Evolutionary conservation across 2,329 filamentous ascomycete species (phyloP).

Genomic region (Colletotrichum paranaense): DNA sequence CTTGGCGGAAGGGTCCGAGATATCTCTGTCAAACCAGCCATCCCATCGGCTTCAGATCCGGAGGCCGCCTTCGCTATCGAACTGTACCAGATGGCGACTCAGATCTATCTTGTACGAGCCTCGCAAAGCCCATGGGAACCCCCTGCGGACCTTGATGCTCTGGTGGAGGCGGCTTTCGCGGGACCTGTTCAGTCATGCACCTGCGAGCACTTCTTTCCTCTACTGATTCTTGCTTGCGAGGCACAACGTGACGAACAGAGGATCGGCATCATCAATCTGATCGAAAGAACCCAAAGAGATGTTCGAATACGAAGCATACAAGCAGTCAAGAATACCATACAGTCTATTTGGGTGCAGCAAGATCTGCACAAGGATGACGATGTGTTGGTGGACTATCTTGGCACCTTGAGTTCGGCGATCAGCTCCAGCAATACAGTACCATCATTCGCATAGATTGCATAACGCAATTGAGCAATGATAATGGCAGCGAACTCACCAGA

Average conservation of each 20-base stretch:
- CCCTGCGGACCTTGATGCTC: conserved; percentile 34
- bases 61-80: background rate
- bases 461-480: no score
- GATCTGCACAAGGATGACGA: conserved; percentile 47
- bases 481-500: no score
- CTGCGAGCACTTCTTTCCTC: conserved; percentile 48
- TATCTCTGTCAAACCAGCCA: background rate
- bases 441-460: background rate
- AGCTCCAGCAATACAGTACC: background rate
- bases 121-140: conserved; percentile 40
- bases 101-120: conserved; percentile 6
- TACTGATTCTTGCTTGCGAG: conserved; percentile 49
- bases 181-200: conserved; percentile 37
- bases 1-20: background rate
- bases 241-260: conserved; percentile 47
- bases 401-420: conserved; percentile 37
- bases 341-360: conserved; percentile 47
- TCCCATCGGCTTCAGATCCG: background rate
- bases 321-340: conserved; percentile 39
- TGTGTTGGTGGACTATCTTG: conserved; percentile 43
- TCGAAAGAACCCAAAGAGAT: conserved; percentile 40
- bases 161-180: conserved; percentile 21
- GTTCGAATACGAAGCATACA: conserved; percentile 40
- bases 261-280: conserved; percentile 43
- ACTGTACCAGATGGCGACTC: conserved; percentile 10